A percentile compares a stretch with the other conserved stretches of the same genome.
These are phyloP conservation scores for Pharnaceum exiguum DNA, from an alignment of 148 eudicot species.

Conservation along the genomic window DNA sequence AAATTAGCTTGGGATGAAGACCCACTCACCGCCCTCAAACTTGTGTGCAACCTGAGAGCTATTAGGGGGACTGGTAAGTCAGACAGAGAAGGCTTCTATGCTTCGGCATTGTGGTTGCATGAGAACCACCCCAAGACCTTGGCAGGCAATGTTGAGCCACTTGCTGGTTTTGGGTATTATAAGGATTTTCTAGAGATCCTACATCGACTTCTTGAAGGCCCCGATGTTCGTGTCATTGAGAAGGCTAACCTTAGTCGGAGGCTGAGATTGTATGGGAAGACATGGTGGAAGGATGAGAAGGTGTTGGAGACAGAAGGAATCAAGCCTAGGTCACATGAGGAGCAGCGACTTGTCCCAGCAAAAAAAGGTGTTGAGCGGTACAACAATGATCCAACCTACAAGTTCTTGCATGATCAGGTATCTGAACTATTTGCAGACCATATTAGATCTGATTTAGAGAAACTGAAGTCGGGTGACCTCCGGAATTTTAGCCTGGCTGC, in stretches of 20 bases:
- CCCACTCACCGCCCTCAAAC: constrained; percentile 12
- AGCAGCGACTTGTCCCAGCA: constrained; percentile 7
- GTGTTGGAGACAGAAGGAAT: not conserved
- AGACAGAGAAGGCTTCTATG: constrained; percentile 11
- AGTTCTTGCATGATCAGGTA: constrained; percentile 8
- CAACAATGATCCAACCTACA: constrained; percentile 10
- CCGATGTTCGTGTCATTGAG: not conserved
- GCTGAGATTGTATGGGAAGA: not conserved
- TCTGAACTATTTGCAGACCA: constrained; percentile 12
- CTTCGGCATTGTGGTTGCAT: constrained; percentile 7
- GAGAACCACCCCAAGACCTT: constrained; percentile 15
- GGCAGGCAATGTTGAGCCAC: not conserved
- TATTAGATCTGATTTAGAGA: constrained; percentile 10
- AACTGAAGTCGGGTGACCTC: not conserved
- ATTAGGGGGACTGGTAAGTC: constrained; percentile 15
- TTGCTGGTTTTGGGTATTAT: constrained; percentile 14
- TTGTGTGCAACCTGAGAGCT: constrained; percentile 18
- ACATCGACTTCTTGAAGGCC: constrained; percentile 10
- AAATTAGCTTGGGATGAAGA: constrained; percentile 6
- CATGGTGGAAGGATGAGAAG: too few species aligned
- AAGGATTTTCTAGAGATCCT: constrained; percentile 18
- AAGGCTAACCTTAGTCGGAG: not conserved
- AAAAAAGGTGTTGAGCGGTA: constrained; percentile 4
- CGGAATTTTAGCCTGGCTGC: constrained; percentile 10
- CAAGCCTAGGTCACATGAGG: not conserved